Percentiles rank a stretch among this genome's conserved stretches.
Conservation (phyloP, 805 yeast genomes). For the Candida maesae region DNA sequence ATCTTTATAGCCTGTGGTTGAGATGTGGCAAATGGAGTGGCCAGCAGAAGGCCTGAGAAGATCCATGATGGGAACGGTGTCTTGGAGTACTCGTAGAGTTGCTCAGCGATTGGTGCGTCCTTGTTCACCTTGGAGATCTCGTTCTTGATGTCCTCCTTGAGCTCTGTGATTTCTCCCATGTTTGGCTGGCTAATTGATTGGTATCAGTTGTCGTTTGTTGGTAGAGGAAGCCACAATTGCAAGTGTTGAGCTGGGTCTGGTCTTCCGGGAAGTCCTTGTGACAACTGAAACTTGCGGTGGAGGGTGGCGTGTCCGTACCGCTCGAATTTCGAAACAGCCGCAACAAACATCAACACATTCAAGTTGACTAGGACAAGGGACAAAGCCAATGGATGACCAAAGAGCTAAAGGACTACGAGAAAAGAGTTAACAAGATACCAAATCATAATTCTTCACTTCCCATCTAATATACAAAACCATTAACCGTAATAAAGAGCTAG, state of each 20-base stretch:
- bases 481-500: background rate
- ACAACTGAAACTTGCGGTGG: background rate
- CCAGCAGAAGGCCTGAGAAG: conserved; percentile 34
- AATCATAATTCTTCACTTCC: conserved; percentile 2
- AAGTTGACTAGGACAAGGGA: too few relatives aligned
- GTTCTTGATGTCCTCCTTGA: conserved; percentile 18
- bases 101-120: conserved; percentile 14
- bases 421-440: background rate
- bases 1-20: conserved; percentile 24
- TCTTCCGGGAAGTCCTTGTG: too few relatives aligned
- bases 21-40: conserved; percentile 34
- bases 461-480: conserved; percentile 9
- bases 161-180: conserved; percentile 26
- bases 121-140: conserved; percentile 9
- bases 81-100: conserved; percentile 30
- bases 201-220: too few relatives aligned
- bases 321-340: too few relatives aligned
- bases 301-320: background rate
- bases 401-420: background rate
- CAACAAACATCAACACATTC: background rate
- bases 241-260: too few relatives aligned
- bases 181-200: too few relatives aligned
- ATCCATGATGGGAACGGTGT: conserved; percentile 49
- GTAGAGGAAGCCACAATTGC: too few relatives aligned
- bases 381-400: too few relatives aligned